Conservation (phyloP, 352 stramenopile species). For the Globisporangium abappressorium region DNA sequence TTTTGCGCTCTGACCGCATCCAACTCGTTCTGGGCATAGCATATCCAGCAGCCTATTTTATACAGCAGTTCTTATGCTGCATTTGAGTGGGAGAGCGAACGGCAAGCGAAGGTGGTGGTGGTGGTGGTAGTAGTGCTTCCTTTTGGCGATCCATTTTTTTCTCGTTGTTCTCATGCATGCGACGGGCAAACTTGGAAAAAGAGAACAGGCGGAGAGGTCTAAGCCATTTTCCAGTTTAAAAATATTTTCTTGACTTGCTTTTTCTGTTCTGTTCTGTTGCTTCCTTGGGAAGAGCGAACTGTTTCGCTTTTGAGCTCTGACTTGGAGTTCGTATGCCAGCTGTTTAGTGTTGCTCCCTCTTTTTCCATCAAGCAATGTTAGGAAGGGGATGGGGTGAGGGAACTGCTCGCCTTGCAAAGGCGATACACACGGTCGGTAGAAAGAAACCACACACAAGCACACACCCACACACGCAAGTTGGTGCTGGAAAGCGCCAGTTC, state of each 20-base stretch:
- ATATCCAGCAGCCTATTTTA: background rate
- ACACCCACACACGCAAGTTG: background rate
- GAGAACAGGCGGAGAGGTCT: background rate
- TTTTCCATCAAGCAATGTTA: background rate
- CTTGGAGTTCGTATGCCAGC: conserved; percentile 14
- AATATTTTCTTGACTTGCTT: background rate
- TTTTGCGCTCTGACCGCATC: background rate
- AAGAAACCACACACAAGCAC: conserved; percentile 6
- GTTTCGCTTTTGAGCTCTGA: background rate
- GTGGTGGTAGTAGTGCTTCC: background rate
- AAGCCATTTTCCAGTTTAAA: background rate
- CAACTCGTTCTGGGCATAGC: background rate
- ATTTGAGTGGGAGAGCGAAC: background rate
- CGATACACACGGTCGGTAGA: background rate
- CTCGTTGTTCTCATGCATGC: background rate
- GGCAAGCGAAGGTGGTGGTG: background rate
- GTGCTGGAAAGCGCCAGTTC: conserved; percentile 34
- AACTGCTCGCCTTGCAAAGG: background rate
- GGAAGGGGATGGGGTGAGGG: conserved; percentile 6
- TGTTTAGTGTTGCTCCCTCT: background rate
- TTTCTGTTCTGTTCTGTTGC: conserved; percentile 8
- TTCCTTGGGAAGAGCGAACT: conserved; percentile 1
- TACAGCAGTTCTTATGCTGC: background rate
- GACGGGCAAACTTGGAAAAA: background rate
- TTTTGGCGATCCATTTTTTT: background rate